These are phyloP conservation scores for Dioszegia aurantiaca DNA, from an alignment of 768 basidiomycete genomes.

Conservation along the genomic window DNA sequence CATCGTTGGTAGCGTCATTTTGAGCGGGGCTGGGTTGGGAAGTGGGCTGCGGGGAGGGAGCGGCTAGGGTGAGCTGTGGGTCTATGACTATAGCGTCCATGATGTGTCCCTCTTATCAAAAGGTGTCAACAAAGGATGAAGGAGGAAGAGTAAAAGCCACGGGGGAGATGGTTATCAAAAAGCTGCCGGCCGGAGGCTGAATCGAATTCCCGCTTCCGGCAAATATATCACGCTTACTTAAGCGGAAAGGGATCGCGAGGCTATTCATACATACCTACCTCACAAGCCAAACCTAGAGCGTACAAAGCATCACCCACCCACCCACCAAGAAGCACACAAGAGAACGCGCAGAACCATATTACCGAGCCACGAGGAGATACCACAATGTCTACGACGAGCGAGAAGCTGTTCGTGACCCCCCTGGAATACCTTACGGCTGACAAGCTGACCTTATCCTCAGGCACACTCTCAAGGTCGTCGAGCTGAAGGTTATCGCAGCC, in stretches of 20 bases:
- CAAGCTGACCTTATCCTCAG: conserved; percentile 18
- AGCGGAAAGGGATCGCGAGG: neutral
- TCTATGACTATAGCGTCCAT: neutral
- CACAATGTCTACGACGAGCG: conserved; percentile 3
- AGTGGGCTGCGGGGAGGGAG: too few species aligned
- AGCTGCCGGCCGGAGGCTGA: too few species aligned
- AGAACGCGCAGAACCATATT: too few species aligned
- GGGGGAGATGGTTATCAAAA: too few species aligned
- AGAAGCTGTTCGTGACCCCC: conserved; percentile 6
- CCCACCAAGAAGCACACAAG: too few species aligned
- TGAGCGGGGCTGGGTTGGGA: too few species aligned
- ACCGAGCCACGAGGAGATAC: too few species aligned
- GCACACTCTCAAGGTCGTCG: conserved; percentile 46
- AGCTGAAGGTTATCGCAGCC: conserved; percentile 43
- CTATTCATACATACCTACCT: neutral
- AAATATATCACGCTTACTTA: neutral
- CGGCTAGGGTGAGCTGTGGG: neutral
- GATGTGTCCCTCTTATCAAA: neutral
- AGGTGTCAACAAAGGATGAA: neutral
- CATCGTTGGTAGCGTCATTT: too few species aligned
- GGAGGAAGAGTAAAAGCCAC: too few species aligned
- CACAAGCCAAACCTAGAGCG: too few species aligned
- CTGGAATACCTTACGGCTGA: neutral
- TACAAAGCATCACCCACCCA: too few species aligned
- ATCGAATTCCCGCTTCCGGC: neutral